Conservation (phyloP, 2,329 filamentous ascomycete genomes). For the Colletotrichum sp. region DNA sequence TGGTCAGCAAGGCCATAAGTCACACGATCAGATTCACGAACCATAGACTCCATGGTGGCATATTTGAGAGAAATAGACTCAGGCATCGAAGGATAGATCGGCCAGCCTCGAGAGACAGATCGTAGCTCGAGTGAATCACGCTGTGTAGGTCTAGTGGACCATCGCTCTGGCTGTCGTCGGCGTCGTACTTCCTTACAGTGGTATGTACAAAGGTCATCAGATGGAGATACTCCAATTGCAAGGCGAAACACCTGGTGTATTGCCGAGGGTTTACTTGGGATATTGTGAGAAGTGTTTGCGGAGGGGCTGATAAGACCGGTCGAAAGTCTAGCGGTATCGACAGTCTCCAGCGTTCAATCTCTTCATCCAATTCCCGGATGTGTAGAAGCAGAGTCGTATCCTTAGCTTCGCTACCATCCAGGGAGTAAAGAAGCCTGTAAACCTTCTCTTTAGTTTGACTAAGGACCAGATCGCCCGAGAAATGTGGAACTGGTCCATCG, state of each 20-base stretch:
- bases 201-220: slow-evolving; percentile 22
- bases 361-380: slow-evolving; percentile 32
- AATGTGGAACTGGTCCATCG: background rate
- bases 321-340: slow-evolving; percentile 22
- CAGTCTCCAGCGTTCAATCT: slow-evolving; percentile 36
- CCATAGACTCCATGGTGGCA: background rate
- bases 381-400: slow-evolving; percentile 19
- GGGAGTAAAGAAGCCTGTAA: background rate
- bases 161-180: background rate
- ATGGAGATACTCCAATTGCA: slow-evolving; percentile 25
- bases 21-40: background rate
- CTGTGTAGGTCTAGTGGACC: slow-evolving; percentile 22
- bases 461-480: background rate
- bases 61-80: background rate
- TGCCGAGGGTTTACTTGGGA: background rate
- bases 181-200: slow-evolving; percentile 23
- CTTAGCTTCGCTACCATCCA: background rate
- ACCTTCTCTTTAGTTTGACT: background rate
- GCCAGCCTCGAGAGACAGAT: slow-evolving; percentile 25
- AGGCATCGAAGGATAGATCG: slow-evolving; percentile 20
- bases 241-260: background rate
- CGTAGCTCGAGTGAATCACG: slow-evolving; percentile 26
- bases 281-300: background rate
- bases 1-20: background rate
- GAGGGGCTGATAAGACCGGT: background rate